phyloP scores from a whole-genome alignment of 2,329 filamentous ascomycete genomes.

The Chaetomium sp. region DNA sequence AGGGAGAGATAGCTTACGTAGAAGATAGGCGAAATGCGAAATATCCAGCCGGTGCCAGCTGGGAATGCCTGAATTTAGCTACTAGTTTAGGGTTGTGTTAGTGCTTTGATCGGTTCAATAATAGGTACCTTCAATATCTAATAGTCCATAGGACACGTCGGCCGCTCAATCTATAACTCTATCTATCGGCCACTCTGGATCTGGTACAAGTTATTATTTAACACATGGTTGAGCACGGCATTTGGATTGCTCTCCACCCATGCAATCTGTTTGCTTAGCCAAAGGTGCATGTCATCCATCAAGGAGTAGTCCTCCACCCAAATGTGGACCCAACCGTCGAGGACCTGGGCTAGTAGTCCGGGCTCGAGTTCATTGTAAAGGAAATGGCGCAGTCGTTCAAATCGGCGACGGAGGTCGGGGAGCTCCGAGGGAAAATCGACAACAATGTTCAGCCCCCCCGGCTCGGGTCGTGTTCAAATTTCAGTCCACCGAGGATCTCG shows the following conservation, averaged over 20 bases:
- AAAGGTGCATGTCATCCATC: not conserved
- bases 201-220: conserved; percentile 11
- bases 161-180: not conserved
- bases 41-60: no score
- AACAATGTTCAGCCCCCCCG: not conserved
- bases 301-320: conserved; percentile 28
- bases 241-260: conserved; percentile 5
- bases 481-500: conserved; percentile 13
- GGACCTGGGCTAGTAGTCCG: not conserved
- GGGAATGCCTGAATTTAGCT: no score
- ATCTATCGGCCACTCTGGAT: not conserved
- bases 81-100: not conserved
- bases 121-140: not conserved
- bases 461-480: not conserved
- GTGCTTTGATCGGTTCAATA: not conserved
- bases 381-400: conserved; percentile 4
- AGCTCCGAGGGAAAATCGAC: not conserved
- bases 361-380: conserved; percentile 1
- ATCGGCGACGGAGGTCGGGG: conserved; percentile 11
- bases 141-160: not conserved
- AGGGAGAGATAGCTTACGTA: no score
- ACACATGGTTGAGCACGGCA: conserved; percentile 12
- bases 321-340: conserved; percentile 15
- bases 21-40: no score
- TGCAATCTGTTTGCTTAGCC: conserved; percentile 3